Conservation (phyloP, 1,284 basidiomycete genomes). For the Melanopsichium pennsylvanicum region DNA sequence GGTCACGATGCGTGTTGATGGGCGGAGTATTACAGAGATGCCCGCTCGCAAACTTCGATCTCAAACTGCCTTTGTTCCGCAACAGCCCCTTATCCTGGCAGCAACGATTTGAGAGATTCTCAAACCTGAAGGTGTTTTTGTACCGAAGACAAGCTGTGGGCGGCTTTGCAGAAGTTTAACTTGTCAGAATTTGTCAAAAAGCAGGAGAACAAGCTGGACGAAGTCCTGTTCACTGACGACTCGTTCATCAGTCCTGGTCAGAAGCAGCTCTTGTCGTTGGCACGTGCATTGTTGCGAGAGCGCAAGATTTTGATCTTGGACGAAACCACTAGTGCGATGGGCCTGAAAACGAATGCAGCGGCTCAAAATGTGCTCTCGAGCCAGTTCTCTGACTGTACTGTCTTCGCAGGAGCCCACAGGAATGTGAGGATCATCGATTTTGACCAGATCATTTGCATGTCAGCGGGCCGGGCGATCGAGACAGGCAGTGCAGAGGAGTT, state of each 20-base stretch:
- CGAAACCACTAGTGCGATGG: slow-evolving; percentile 65
- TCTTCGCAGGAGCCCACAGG: slow-evolving; percentile 70
- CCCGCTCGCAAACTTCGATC: slow-evolving; percentile 28
- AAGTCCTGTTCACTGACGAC: slow-evolving; percentile 23
- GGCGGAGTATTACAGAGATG: slow-evolving; percentile 19
- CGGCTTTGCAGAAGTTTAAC: slow-evolving; percentile 51
- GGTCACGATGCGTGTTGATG: slow-evolving; percentile 49
- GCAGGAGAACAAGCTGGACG: slow-evolving; percentile 48
- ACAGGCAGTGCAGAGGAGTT: slow-evolving; percentile 68
- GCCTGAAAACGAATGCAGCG: slow-evolving; percentile 43
- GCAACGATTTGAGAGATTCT: slow-evolving; percentile 61
- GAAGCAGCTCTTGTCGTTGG: slow-evolving; percentile 67
- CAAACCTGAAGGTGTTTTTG: slow-evolving; percentile 45
- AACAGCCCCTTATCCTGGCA: slow-evolving; percentile 59
- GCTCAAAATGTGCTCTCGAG: slow-evolving; percentile 73
- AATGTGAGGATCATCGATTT: slow-evolving; percentile 78
- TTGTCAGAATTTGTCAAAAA: slow-evolving; percentile 52
- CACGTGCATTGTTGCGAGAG: slow-evolving; percentile 70
- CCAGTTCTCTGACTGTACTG: slow-evolving; percentile 49
- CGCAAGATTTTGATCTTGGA: slow-evolving; percentile 71
- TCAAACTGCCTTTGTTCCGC: slow-evolving; percentile 53
- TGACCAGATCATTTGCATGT: slow-evolving; percentile 79
- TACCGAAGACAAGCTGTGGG: slow-evolving; percentile 59
- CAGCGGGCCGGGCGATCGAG: slow-evolving; percentile 73
- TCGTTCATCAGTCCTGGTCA: slow-evolving; percentile 48